phyloP scores from a whole-genome alignment of 345 rosid species.

The Iberis pinnata region DNA sequence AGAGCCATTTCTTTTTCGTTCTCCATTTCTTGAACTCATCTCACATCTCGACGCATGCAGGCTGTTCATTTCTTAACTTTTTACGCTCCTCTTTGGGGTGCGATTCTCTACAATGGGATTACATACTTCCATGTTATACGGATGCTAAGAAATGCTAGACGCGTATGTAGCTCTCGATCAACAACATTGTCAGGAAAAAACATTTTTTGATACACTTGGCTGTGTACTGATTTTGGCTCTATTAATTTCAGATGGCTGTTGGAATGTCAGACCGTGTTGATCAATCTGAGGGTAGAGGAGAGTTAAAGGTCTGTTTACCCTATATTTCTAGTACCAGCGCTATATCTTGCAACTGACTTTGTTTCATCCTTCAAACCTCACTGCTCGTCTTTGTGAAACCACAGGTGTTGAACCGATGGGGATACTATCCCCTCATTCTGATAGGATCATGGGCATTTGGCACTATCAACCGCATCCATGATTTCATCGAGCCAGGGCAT shows the following conservation, averaged over 20 bases:
- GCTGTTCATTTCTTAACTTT: constrained; percentile 86
- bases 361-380: neutral
- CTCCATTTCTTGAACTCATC: constrained; percentile 4
- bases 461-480: constrained; percentile 77
- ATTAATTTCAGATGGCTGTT: constrained; percentile 71
- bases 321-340: neutral
- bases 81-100: constrained; percentile 89
- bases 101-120: constrained; percentile 90
- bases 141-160: constrained; percentile 89
- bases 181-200: neutral
- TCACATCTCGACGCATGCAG: constrained; percentile 37
- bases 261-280: constrained; percentile 76
- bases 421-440: constrained; percentile 87
- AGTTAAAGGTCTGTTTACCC: constrained; percentile 54
- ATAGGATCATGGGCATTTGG: constrained; percentile 97
- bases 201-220: neutral
- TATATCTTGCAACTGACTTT: neutral
- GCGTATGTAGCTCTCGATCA: constrained; percentile 38
- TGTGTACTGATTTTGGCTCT: constrained; percentile 8
- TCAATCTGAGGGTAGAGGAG: constrained; percentile 57
- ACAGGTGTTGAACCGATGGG: constrained; percentile 88
- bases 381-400: constrained; percentile 13
- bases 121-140: constrained; percentile 92
- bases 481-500: constrained; percentile 74
- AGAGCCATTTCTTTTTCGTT: neutral